phyloP scores from a whole-genome alignment of 1,284 basidiomycete genomes.

The Hortiboletus rubellus region DNA sequence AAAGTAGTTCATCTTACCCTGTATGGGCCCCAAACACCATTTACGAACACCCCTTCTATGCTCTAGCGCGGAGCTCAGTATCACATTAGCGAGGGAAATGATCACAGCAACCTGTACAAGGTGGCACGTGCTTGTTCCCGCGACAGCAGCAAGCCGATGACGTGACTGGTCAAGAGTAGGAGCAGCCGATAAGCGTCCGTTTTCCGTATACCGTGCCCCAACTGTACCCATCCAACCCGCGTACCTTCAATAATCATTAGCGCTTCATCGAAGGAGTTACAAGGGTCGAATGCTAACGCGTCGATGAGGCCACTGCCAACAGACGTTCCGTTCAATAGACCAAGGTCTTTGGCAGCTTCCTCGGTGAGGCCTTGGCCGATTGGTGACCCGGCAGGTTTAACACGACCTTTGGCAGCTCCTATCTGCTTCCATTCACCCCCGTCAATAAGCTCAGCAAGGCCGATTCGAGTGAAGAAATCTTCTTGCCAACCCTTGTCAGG shows the following conservation, averaged over 20 bases:
- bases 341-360: slow-evolving; percentile 81
- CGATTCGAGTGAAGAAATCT: slow-evolving; percentile 86
- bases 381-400: slow-evolving; percentile 91
- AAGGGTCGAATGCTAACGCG: slow-evolving; percentile 51
- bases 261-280: background rate
- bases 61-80: slow-evolving; percentile 48
- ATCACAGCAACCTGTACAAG: slow-evolving; percentile 68
- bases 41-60: slow-evolving; percentile 81
- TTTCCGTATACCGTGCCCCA: slow-evolving; percentile 72
- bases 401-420: slow-evolving; percentile 64
- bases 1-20: slow-evolving; percentile 46
- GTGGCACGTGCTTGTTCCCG: slow-evolving; percentile 96
- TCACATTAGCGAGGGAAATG: background rate
- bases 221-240: slow-evolving; percentile 99
- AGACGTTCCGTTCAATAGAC: slow-evolving; percentile 84
- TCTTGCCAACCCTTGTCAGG: slow-evolving; percentile 85
- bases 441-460: slow-evolving; percentile 67
- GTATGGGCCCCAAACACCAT: slow-evolving; percentile 97
- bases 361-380: slow-evolving; percentile 84
- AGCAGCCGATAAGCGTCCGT: slow-evolving; percentile 50
- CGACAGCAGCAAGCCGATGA: slow-evolving; percentile 87
- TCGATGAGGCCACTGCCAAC: slow-evolving; percentile 96
- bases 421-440: slow-evolving; percentile 74
- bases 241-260: slow-evolving; percentile 54
- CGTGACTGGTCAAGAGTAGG: slow-evolving; percentile 73